Evolutionary conservation across 345 rosid genomes (phyloP), one percentile per base, ranked within the genome.

Genomic region (Sisymbrium altissimum): DNA sequence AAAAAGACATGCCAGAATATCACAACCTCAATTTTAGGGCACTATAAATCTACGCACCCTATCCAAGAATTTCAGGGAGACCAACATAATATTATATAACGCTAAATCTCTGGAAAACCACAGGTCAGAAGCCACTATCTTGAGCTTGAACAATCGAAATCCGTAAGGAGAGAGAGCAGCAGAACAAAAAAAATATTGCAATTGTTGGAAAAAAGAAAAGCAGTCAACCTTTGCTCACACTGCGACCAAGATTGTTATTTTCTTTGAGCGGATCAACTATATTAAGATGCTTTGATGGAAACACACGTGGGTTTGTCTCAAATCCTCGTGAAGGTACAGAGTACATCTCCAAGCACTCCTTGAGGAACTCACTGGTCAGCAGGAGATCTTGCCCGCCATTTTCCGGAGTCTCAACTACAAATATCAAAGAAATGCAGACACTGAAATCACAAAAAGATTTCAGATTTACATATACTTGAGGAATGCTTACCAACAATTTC

Each of bases 221-320:
- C 43, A 50, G 74, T 41, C 70, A 77, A 91, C 99, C 96, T 92
- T 87, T 89, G 90, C 88, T 96, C 19, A 96, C 97, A 72, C 98
- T 96, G 73, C 98, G 94, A 25, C 99, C 99, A 54, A 92, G 93
- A 80, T 92, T 96, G 78, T 96, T 96, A 71, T 80, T 85, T 62
- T 88, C 89, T 78, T 84, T 88, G 27, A 96, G 77, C 0, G 98
- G 98, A 79, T 96, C 99, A 15, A 89, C 81, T 76, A 96, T 87
- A 61, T 96, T 92, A 63, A 96, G 86, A 81, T 89, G 83, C 87
- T 89, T 96, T 30, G 78, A 76, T 32, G 79, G 83, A 72, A 96
- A 96, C 21, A 78, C 75, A 27, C 86, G 90, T 46, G 80, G 78
- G 43, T 68, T 83, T 65, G 83, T 72, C 74, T 87, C 97, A 56